These are phyloP conservation scores for Pugionium dolabratum DNA, from an alignment of 345 rosid genomes.

Conservation along the genomic window DNA sequence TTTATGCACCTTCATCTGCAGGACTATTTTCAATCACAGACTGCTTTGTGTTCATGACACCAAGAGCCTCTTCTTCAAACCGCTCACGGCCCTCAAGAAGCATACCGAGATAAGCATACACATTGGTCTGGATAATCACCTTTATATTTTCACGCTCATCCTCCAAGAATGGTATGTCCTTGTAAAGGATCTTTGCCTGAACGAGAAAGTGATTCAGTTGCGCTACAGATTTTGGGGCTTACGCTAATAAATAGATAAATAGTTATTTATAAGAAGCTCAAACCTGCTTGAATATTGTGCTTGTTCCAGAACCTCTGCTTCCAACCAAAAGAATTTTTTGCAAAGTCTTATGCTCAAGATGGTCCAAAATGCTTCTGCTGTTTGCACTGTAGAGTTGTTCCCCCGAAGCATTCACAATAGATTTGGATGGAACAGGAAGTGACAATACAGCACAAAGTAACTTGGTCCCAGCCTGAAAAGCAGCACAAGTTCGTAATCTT, in stretches of 20 bases:
- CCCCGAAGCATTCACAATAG: conserved; percentile 53
- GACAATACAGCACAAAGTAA: conserved; percentile 90
- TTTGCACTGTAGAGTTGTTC: conserved; percentile 56
- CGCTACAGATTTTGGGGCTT: not conserved
- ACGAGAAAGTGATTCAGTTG: conserved; percentile 28
- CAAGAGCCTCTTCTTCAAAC: conserved; percentile 84
- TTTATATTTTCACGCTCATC: conserved; percentile 86
- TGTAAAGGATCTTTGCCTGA: conserved; percentile 96
- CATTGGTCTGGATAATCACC: conserved; percentile 80
- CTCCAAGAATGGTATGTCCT: conserved; percentile 74
- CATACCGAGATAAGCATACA: conserved; percentile 87
- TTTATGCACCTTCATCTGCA: conserved; percentile 46
- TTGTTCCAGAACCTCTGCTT: conserved; percentile 83
- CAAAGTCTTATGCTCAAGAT: conserved; percentile 67
- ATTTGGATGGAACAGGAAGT: conserved; percentile 89
- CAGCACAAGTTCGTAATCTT: conserved; percentile 24
- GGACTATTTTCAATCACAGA: conserved; percentile 38
- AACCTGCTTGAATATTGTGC: conserved; percentile 98
- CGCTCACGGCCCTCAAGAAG: conserved; percentile 97
- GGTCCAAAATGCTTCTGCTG: conserved; percentile 73
- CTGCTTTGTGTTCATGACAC: conserved; percentile 42
- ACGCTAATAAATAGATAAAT: not conserved
- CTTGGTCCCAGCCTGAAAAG: conserved; percentile 84
- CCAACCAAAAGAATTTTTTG: conserved; percentile 92
- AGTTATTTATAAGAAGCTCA: conserved; percentile 17